Conservation (phyloP, 2,329 filamentous ascomycete genomes). For the Helotiales sp. region DNA sequence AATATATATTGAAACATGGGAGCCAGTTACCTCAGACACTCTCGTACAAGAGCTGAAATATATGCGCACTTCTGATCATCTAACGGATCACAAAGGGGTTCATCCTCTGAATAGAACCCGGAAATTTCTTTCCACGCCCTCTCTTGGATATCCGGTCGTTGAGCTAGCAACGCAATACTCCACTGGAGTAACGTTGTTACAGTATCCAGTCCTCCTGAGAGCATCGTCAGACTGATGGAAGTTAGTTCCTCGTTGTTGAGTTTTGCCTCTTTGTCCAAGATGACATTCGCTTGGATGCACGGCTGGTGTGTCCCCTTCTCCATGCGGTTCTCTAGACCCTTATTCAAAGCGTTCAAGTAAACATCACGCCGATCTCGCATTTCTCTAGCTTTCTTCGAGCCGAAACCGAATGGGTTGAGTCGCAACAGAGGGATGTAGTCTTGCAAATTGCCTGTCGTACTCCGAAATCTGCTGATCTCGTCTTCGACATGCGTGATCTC, state of each 20-base stretch:
- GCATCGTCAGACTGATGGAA: conserved; percentile 70
- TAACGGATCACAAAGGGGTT: conserved; percentile 62
- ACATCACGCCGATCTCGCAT: conserved; percentile 64
- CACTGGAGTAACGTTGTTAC: conserved; percentile 69
- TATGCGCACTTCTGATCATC: conserved; percentile 70
- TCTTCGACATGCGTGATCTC: conserved; percentile 69
- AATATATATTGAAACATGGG: not conserved
- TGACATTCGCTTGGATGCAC: conserved; percentile 71
- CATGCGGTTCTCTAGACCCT: conserved; percentile 64
- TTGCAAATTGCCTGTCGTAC: conserved; percentile 64
- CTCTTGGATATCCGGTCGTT: conserved; percentile 65
- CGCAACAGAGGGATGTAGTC: conserved; percentile 65
- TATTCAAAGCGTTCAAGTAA: conserved; percentile 62
- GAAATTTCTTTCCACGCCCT: conserved; percentile 62
- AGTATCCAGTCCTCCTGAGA: conserved; percentile 70
- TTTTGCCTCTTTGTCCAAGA: conserved; percentile 65
- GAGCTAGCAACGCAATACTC: conserved; percentile 64
- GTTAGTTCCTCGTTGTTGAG: conserved; percentile 66
- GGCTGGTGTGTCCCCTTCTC: conserved; percentile 63
- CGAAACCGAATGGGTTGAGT: conserved; percentile 64
- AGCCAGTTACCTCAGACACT: conserved; percentile 56
- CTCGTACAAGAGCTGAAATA: conserved; percentile 65
- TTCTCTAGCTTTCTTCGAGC: conserved; percentile 61
- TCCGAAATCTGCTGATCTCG: conserved; percentile 62
- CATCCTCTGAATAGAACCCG: conserved; percentile 54